These are phyloP conservation scores for Periconia sp. DNA, from an alignment of 2,329 filamentous ascomycete genomes.

Conservation along the genomic window DNA sequence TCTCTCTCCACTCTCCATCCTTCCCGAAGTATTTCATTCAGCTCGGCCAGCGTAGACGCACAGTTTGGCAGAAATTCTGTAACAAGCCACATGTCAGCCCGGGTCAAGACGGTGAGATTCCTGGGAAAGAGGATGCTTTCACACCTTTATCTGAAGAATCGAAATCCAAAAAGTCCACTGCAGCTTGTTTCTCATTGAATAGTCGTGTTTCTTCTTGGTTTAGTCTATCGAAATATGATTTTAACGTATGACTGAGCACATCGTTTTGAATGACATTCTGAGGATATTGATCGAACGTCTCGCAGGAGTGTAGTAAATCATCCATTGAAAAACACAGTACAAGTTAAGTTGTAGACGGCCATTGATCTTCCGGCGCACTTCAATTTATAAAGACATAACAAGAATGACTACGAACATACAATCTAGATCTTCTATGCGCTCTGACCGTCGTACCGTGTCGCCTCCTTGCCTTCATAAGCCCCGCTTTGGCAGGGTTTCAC, in stretches of 20 bases:
- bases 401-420: background rate
- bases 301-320: slow-evolving; percentile 6
- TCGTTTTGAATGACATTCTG: slow-evolving; percentile 9
- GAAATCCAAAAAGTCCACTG: slow-evolving; percentile 13
- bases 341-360: background rate
- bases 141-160: slow-evolving; percentile 1
- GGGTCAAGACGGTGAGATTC: background rate
- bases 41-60: slow-evolving; percentile 3
- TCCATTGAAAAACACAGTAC: slow-evolving; percentile 8
- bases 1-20: slow-evolving; percentile 8
- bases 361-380: background rate
- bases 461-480: background rate
- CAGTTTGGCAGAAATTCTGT: slow-evolving; percentile 3
- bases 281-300: slow-evolving; percentile 7
- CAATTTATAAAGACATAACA: background rate
- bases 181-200: slow-evolving; percentile 10
- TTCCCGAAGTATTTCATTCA: slow-evolving; percentile 9
- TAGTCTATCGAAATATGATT: slow-evolving; percentile 6
- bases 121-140: background rate
- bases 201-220: slow-evolving; percentile 2
- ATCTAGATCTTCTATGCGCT: no score
- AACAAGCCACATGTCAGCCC: background rate
- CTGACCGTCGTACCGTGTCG: no score
- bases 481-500: background rate
- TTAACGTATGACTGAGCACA: slow-evolving; percentile 4